Conservation (phyloP, 305 asterid species). For the Fraxinus angustifolia region DNA sequence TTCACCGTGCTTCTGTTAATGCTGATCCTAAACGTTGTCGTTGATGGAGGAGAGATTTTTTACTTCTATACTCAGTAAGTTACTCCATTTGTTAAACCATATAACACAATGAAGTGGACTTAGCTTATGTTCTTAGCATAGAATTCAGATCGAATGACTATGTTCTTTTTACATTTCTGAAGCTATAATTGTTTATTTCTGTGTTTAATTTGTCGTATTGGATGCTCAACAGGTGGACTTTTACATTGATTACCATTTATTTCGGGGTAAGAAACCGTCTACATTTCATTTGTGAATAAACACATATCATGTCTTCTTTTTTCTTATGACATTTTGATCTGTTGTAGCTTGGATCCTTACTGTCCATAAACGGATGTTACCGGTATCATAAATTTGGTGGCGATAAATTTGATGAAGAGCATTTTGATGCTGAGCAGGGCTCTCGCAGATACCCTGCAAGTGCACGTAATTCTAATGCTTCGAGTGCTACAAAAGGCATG, state of each 20-base stretch:
- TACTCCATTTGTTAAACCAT: not conserved
- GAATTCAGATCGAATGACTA: not conserved
- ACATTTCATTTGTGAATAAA: not conserved
- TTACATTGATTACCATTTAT: conserved; percentile 68
- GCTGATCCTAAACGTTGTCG: conserved; percentile 62
- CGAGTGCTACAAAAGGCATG: conserved; percentile 34
- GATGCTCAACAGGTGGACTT: conserved; percentile 71
- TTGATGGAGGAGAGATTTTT: conserved; percentile 70
- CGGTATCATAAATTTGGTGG: conserved; percentile 33
- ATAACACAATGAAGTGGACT: not conserved
- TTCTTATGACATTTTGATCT: conserved; percentile 14
- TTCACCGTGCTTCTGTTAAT: conserved; percentile 66
- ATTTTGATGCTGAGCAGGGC: conserved; percentile 47
- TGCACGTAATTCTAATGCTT: conserved; percentile 13
- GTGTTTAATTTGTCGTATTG: not conserved
- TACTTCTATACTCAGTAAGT: conserved; percentile 94
- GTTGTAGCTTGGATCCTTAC: conserved; percentile 77
- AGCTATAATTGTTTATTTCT: not conserved
- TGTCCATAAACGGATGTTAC: conserved; percentile 71
- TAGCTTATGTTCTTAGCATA: not conserved
- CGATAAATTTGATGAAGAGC: conserved; percentile 24
- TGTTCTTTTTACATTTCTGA: too few species aligned
- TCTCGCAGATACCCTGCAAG: conserved; percentile 19
- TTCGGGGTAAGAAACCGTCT: conserved; percentile 61
- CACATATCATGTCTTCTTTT: not conserved